Conservation (phyloP, 768 basidiomycete genomes). For the Austroboletus eburneus region DNA sequence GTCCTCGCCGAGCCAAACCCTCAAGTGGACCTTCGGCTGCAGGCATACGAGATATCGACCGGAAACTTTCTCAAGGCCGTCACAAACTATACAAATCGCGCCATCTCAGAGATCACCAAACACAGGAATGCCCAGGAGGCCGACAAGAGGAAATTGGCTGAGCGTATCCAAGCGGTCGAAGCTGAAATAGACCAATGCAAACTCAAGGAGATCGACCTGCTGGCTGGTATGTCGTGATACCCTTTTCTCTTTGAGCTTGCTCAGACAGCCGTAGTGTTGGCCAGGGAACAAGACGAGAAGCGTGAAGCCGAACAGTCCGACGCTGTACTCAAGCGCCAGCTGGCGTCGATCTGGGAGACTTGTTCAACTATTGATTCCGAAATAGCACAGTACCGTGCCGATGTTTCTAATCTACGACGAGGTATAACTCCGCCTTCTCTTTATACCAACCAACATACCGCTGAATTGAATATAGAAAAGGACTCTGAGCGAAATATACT, state of each 20-base stretch:
- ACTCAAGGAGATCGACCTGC: slow-evolving; percentile 71
- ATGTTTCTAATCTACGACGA: slow-evolving; percentile 57
- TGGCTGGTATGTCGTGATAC: slow-evolving; percentile 52
- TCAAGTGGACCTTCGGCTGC: slow-evolving; percentile 58
- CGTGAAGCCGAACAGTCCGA: slow-evolving; percentile 65
- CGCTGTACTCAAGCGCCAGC: slow-evolving; percentile 59
- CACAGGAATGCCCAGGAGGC: slow-evolving; percentile 56
- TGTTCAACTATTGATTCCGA: slow-evolving; percentile 57
- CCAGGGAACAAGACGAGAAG: slow-evolving; percentile 66
- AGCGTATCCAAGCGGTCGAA: slow-evolving; percentile 61
- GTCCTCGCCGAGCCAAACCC: slow-evolving; percentile 54
- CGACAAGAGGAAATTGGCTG: slow-evolving; percentile 59
- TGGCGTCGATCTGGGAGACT: slow-evolving; percentile 59
- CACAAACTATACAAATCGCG: slow-evolving; percentile 65
- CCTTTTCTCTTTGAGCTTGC: neutral
- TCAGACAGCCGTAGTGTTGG: slow-evolving; percentile 43
- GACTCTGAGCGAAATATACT: slow-evolving; percentile 59
- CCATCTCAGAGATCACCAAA: slow-evolving; percentile 65
- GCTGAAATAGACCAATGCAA: slow-evolving; percentile 73
- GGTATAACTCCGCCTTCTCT: slow-evolving; percentile 39
- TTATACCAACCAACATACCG: neutral
- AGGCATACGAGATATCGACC: slow-evolving; percentile 61
- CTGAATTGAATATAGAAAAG: slow-evolving; percentile 46
- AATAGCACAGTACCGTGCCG: slow-evolving; percentile 66
- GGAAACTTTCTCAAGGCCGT: slow-evolving; percentile 72